A percentile compares a stretch with the other conserved stretches of the same genome.
Evolutionary conservation across 345 rosid species (phyloP).

Genomic region (Camelina neglecta): DNA sequence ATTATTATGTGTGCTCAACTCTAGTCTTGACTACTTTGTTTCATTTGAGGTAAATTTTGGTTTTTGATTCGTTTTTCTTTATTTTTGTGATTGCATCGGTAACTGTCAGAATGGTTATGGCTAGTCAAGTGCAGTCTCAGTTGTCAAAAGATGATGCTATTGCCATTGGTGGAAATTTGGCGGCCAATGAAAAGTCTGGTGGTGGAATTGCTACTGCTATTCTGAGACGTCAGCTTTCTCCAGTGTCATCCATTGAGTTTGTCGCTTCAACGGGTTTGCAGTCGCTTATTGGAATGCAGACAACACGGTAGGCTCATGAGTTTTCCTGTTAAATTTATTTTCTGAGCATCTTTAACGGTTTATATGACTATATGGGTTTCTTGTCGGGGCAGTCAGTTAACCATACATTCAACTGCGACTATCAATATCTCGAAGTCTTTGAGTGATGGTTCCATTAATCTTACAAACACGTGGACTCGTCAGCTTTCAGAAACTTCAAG

Average conservation of each 20-base stretch:
- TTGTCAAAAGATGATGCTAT: conserved; percentile 73
- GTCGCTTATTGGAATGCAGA: conserved; percentile 74
- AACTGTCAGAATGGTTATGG: conserved; percentile 79
- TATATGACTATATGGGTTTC: conserved; percentile 30
- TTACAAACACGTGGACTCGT: conserved; percentile 89
- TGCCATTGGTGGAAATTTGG: conserved; percentile 79
- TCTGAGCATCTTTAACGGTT: conserved; percentile 8
- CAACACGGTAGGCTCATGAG: conserved; percentile 64
- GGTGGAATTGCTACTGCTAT: conserved; percentile 74
- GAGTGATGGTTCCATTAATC: conserved; percentile 89
- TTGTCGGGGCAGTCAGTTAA: conserved; percentile 60
- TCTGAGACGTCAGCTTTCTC: conserved; percentile 72
- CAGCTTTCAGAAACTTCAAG: conserved; percentile 81
- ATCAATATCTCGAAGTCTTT: conserved; percentile 77
- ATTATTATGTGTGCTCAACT: neutral
- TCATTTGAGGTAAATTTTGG: conserved; percentile 1
- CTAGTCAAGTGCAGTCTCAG: conserved; percentile 79
- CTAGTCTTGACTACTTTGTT: neutral
- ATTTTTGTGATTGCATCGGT: conserved; percentile 24
- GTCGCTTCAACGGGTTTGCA: conserved; percentile 81
- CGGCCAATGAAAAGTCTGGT: conserved; percentile 68
- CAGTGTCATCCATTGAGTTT: conserved; percentile 79
- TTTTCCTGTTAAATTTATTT: conserved; percentile 11
- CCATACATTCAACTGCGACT: conserved; percentile 83
- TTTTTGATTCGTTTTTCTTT: conserved; percentile 33